Evolutionary conservation across 1,284 basidiomycete species (phyloP).

Genomic region (Limonomyces culmigenus): DNA sequence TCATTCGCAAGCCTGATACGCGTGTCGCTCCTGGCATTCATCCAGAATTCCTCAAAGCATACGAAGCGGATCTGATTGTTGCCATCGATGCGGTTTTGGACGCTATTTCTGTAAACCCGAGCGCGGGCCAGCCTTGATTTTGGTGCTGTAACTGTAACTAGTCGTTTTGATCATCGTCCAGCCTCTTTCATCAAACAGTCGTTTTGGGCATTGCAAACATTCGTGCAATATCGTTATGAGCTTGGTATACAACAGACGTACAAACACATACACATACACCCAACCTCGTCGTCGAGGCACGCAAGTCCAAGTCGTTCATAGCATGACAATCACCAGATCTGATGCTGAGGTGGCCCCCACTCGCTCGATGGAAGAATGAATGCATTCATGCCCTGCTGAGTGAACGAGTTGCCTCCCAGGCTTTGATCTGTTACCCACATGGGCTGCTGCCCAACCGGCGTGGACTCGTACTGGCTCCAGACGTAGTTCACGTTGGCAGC

Average conservation of each 20-base stretch:
- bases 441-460: constrained; percentile 55
- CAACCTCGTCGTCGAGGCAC: too few species aligned
- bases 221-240: too few species aligned
- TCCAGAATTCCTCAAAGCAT: constrained; percentile 12
- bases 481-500: constrained; percentile 49
- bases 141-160: too few species aligned
- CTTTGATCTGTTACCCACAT: constrained; percentile 73
- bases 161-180: too few species aligned
- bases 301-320: too few species aligned
- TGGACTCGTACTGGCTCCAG: constrained; percentile 55
- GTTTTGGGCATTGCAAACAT: too few species aligned
- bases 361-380: constrained; percentile 64
- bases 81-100: constrained; percentile 10
- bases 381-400: constrained; percentile 68
- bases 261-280: too few species aligned
- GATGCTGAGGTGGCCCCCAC: constrained; percentile 41
- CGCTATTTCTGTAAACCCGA: too few species aligned
- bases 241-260: too few species aligned
- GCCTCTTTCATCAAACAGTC: too few species aligned
- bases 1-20: constrained; percentile 8
- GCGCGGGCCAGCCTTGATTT: too few species aligned
- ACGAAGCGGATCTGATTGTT: constrained; percentile 8
- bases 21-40: constrained; percentile 7
- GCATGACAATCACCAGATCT: constrained; percentile 40
- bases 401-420: constrained; percentile 54